phyloP scores from a whole-genome alignment of 176 grass and related monocot genomes.

The Aegilops umbellulata region DNA sequence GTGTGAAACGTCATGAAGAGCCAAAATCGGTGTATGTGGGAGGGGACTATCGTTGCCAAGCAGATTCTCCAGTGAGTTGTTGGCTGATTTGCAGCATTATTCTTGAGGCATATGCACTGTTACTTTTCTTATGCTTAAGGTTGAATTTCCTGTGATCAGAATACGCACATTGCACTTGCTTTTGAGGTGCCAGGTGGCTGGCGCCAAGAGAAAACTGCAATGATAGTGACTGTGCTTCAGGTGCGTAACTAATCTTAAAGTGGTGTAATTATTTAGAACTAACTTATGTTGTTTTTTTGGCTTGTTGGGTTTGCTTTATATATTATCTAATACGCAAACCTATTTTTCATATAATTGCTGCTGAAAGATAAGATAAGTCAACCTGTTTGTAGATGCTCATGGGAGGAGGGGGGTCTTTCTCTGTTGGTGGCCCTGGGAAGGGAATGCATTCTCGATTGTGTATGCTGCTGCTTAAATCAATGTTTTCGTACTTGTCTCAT shows the following conservation, averaged over 20 bases:
- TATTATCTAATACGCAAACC: background rate
- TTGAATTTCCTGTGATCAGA: constrained; percentile 31
- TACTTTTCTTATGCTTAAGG: constrained; percentile 22
- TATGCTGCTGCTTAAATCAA: constrained; percentile 32
- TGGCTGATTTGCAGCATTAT: background rate
- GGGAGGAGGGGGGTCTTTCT: constrained; percentile 89
- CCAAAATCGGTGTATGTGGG: constrained; percentile 66
- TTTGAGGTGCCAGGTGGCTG: constrained; percentile 85
- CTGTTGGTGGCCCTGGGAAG: constrained; percentile 87
- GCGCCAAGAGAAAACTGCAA: constrained; percentile 66
- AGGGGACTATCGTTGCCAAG: constrained; percentile 78
- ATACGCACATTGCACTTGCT: constrained; percentile 70
- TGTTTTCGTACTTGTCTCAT: background rate
- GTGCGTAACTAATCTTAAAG: constrained; percentile 35
- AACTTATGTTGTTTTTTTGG: background rate
- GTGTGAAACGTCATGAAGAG: constrained; percentile 48
- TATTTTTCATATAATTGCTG: background rate
- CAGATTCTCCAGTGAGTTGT: constrained; percentile 62
- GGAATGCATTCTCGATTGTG: constrained; percentile 92
- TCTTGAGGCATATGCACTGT: background rate
- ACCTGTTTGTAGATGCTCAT: constrained; percentile 71
- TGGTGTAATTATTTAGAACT: constrained; percentile 19
- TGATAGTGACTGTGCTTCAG: constrained; percentile 73
- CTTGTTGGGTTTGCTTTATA: constrained; percentile 15
- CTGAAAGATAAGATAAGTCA: background rate